phyloP scores from a whole-genome alignment of 2,329 filamentous ascomycete species.

The Fusarium fracticaudum region DNA sequence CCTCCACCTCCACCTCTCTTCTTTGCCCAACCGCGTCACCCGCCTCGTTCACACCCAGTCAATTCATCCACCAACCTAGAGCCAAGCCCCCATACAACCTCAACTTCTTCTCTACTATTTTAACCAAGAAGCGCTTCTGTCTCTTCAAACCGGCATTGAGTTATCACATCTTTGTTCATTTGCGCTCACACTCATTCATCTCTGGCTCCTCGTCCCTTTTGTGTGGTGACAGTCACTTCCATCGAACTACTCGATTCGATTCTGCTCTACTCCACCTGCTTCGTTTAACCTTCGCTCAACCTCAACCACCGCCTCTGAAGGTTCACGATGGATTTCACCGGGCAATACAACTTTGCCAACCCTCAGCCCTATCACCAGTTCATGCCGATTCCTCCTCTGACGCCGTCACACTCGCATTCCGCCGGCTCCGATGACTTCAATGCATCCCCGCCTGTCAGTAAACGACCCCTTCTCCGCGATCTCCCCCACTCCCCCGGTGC shows the following conservation, averaged over 20 bases:
- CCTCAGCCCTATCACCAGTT: conserved; percentile 64
- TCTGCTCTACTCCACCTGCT: conserved; percentile 20
- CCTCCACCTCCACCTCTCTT: conserved; percentile 5
- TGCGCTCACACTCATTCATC: background rate
- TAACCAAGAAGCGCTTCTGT: background rate
- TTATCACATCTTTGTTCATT: background rate
- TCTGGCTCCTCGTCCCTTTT: background rate
- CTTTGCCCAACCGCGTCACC: conserved; percentile 10
- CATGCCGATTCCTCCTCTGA: conserved; percentile 63
- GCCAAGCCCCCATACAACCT: conserved; percentile 8
- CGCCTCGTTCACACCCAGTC: conserved; percentile 1
- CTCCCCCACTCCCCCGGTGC: conserved; percentile 40
- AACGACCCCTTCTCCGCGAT: conserved; percentile 39
- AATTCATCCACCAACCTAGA: conserved; percentile 11
- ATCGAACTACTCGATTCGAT: conserved; percentile 15
- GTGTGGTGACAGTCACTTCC: background rate
- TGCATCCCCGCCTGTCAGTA: conserved; percentile 65
- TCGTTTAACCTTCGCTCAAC: background rate
- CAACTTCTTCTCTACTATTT: conserved; percentile 9
- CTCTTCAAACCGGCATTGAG: conserved; percentile 2
- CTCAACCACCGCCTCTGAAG: conserved; percentile 2
- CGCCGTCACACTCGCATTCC: conserved; percentile 65
- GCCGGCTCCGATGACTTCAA: conserved; percentile 64
- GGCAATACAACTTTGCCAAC: conserved; percentile 58
- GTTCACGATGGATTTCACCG: conserved; percentile 61